Evolutionary conservation across 73 alveolate species (phyloP), one percentile per base, ranked within the genome.

Genomic region (Effrenium voratum): DNA sequence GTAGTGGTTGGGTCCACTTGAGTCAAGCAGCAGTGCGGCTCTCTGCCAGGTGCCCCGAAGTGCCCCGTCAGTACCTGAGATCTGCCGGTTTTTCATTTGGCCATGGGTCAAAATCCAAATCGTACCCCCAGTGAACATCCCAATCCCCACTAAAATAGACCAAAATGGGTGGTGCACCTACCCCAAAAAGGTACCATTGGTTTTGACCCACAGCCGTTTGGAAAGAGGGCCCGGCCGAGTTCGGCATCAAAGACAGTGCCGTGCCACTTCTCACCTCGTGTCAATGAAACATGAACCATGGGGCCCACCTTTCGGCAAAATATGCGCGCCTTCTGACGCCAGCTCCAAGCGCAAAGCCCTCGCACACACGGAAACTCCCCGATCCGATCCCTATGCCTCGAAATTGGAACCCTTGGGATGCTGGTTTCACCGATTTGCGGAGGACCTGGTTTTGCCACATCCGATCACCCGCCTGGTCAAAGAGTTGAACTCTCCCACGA

Each of bases 401-500:
- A n/a, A n/a, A n/a, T n/a, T n/a, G n/a, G n/a, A n/a, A n/a, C n/a
- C n/a, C n/a, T n/a, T n/a, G n/a, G n/a, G n/a, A n/a, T n/a, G n/a
- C n/a, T n/a, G n/a, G n/a, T n/a, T n/a, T n/a, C n/a, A n/a, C n/a
- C n/a, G n/a, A n/a, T n/a, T n/a, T n/a, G n/a, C n/a, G n/a, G n/a
- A n/a, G n/a, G n/a, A n/a, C n/a, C n/a, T n/a, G n/a, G n/a, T n/a
- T n/a, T n/a, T n/a, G n/a, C 19, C 63, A 52, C 26, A 19, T 12
- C 63, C 63, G 8, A 52, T 8, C 26, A 19, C 63, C 19, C 83
- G 81, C 97, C 97, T 68, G 49, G 97, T 90, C 47, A 90, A 55
- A 16, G 97, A 90, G 59, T 90, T 90, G 97, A 66, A 90, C 87
- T 90, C 97, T 13, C 97, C 97, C 46, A 52, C 49, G 50, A 90